phyloP scores from a whole-genome alignment of 179 eudicot species.

The Silene coronaria region DNA sequence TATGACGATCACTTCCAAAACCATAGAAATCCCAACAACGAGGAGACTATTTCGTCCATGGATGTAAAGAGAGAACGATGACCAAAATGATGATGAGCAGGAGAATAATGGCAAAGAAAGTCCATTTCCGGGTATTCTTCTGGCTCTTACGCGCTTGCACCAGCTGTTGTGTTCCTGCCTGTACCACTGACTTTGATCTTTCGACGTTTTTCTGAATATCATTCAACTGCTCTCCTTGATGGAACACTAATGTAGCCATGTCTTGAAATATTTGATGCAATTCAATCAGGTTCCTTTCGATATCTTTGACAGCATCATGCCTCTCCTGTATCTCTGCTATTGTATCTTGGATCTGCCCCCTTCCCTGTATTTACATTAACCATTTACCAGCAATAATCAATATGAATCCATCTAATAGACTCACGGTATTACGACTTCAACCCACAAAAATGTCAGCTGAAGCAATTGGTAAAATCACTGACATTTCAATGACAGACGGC shows the following conservation, averaged over 20 bases:
- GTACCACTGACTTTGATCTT: constrained; percentile 58
- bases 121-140: constrained; percentile 76
- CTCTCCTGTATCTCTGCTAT: constrained; percentile 88
- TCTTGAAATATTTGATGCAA: constrained; percentile 79
- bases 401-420: not conserved
- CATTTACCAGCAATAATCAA: not conserved
- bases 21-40: too few relatives aligned
- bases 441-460: too few relatives aligned
- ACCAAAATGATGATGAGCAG: constrained; percentile 52
- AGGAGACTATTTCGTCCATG: constrained; percentile 36
- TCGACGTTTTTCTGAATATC: constrained; percentile 64
- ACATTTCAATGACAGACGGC: too few relatives aligned
- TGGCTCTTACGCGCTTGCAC: constrained; percentile 58
- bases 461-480: too few relatives aligned
- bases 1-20: not conserved
- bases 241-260: constrained; percentile 73
- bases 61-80: constrained; percentile 49
- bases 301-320: constrained; percentile 79
- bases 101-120: constrained; percentile 52
- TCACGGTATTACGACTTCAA: not conserved
- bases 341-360: constrained; percentile 71
- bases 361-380: constrained; percentile 43
- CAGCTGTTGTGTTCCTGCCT: constrained; percentile 51
- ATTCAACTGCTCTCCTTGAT: constrained; percentile 68
- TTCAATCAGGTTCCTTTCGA: constrained; percentile 65